Base-by-base conservation (phyloP, 768 basidiomycete species). In the Tylopilus sp. region DNA sequence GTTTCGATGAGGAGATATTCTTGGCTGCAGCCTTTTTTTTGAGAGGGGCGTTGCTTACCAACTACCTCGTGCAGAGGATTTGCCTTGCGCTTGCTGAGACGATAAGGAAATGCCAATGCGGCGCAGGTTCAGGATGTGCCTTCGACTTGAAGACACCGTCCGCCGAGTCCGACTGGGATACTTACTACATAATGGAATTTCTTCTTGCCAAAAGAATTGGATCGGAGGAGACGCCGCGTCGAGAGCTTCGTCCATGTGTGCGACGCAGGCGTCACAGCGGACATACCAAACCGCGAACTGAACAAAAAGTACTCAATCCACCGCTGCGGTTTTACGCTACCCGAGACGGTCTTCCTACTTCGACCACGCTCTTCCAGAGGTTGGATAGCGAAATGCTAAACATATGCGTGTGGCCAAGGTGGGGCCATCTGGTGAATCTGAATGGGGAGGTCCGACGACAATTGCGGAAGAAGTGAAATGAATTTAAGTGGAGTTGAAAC, bases 261-360 rank as follows among this genome's bases (percentile, higher is more conserved):
- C 19, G 55, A 58, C 31, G 52, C 37, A 22, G 48, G 45, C 17
- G 53, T 48, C 13, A 45, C 52, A 42, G 50, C 19, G 2, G 50
- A 30, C 31, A 34, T 17, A 12, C 52, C 57, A 38, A 57, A 67
- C 28, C 65, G 66, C 14, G 11, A 7, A 67, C 30, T 58, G 69
- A 14, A 79, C n/a, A n/a, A n/a, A n/a, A n/a, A n/a, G n/a, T n/a
- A n/a, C n/a, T n/a, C n/a, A n/a, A n/a, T n/a, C n/a, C n/a, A n/a
- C n/a, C n/a, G n/a, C n/a, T n/a, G n/a, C n/a, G n/a, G n/a, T n/a
- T 78, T 78, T 77, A 87, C 78, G 21, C 84, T 83, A 58, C 75
- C 82, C 52, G 85, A 70, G 11, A 88, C 74, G 19, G 74, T 79
- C 28, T 82, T n/a, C 84, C 84, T 2, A 83, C 78, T 57, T 76